Conservation (phyloP, 140 eudicot species). For the Oenanthe javanica region DNA sequence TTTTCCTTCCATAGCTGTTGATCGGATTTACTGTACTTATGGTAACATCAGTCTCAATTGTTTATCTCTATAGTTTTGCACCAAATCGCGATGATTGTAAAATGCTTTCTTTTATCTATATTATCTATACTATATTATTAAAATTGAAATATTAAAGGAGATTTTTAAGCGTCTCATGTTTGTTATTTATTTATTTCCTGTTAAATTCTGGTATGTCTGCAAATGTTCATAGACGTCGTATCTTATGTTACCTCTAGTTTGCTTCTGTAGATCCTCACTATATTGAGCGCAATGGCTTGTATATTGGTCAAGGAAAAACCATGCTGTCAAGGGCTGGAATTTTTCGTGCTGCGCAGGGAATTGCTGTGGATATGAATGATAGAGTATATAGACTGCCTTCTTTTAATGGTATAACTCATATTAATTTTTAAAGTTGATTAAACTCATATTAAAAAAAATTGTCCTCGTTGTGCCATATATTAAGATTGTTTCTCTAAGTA, state of each 20-base stretch:
- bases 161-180: background rate
- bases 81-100: background rate
- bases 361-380: slow-evolving; percentile 70
- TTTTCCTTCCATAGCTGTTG: background rate
- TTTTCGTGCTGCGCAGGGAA: slow-evolving; percentile 69
- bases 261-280: slow-evolving; percentile 63
- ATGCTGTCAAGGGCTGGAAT: slow-evolving; percentile 84
- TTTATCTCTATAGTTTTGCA: background rate
- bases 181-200: background rate
- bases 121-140: too few relatives aligned
- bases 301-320: slow-evolving; percentile 84
- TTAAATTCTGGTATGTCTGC: background rate
- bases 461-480: background rate
- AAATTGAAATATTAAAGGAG: background rate
- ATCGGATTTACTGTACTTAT: too few relatives aligned
- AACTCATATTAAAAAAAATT: background rate
- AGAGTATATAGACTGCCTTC: slow-evolving; percentile 72
- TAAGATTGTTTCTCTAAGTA: background rate
- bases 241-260: slow-evolving; percentile 4
- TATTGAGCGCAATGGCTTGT: slow-evolving; percentile 71
- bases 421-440: background rate
- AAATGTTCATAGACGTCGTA: background rate
- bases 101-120: background rate
- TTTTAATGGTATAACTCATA: slow-evolving; percentile 44
- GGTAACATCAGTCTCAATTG: too few relatives aligned